Evolutionary conservation across 768 basidiomycete genomes (phyloP).

Genomic region (Sistotremastrum suecicum): DNA sequence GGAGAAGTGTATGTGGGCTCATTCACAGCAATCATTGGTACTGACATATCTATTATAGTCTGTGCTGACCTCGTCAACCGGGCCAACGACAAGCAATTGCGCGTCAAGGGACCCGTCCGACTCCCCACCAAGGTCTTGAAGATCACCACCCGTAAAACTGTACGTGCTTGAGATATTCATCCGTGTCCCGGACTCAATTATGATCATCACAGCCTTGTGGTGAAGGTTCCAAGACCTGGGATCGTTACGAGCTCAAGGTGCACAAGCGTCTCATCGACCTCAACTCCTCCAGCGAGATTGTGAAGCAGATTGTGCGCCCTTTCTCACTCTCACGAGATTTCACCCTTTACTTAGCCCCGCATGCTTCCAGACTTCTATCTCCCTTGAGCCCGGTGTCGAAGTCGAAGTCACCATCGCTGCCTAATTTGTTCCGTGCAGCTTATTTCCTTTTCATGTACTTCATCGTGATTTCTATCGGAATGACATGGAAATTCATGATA

Average conservation of each 20-base stretch:
- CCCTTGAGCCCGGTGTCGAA: conserved; percentile 97
- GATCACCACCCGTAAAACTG: conserved; percentile 98
- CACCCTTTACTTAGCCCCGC: background rate
- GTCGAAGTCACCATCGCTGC: conserved; percentile 95
- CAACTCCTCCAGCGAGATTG: conserved; percentile 95
- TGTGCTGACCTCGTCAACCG: conserved; percentile 93
- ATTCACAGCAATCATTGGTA: background rate
- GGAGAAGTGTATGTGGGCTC: conserved; percentile 71
- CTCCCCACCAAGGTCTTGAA: conserved; percentile 98
- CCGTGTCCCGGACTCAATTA: background rate
- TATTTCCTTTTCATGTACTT: background rate
- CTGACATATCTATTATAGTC: conserved; percentile 36
- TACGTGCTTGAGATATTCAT: conserved; percentile 24
- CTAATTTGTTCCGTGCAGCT: conserved; percentile 16
- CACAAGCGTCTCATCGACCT: conserved; percentile 99
- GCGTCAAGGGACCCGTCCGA: conserved; percentile 96
- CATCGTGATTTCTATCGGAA: background rate
- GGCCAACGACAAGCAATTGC: conserved; percentile 99
- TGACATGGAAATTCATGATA: conserved; percentile 13
- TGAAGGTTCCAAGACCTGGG: conserved; percentile 99
- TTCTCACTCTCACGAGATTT: background rate
- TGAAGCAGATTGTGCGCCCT: conserved; percentile 92
- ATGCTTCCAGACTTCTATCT: conserved; percentile 75
- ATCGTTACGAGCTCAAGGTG: conserved; percentile 96
- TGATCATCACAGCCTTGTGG: conserved; percentile 66